A percentile compares a stretch with the other conserved stretches of the same genome.
Evolutionary conservation across 805 yeast genomes (phyloP).

Genomic region (Hanseniaspora thailandica): DNA sequence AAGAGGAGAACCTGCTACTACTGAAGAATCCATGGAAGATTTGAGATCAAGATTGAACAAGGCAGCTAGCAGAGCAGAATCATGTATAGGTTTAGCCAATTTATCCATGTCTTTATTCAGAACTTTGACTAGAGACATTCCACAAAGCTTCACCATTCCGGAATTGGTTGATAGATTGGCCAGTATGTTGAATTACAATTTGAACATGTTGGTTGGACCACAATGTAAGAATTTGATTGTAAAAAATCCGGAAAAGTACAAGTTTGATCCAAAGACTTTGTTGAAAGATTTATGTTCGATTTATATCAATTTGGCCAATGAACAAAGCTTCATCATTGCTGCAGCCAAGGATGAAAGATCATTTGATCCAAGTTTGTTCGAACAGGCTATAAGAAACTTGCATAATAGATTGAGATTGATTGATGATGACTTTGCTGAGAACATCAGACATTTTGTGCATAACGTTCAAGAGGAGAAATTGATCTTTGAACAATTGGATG

Average conservation of each 20-base stretch:
- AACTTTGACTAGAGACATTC: constrained; percentile 75
- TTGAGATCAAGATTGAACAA: constrained; percentile 42
- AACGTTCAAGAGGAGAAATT: constrained; percentile 51
- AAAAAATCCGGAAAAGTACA: constrained; percentile 65
- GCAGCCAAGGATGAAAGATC: constrained; percentile 91
- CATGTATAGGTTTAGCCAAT: constrained; percentile 71
- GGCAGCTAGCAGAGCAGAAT: constrained; percentile 66
- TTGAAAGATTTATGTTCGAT: constrained; percentile 61
- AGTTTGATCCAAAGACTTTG: constrained; percentile 67
- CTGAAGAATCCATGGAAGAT: constrained; percentile 51
- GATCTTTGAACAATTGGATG: constrained; percentile 68
- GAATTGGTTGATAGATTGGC: constrained; percentile 92
- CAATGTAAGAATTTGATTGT: constrained; percentile 83
- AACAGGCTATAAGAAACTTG: constrained; percentile 59
- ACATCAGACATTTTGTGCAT: constrained; percentile 45
- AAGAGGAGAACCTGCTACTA: constrained; percentile 25
- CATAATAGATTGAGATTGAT: constrained; percentile 42
- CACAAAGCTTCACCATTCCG: constrained; percentile 69
- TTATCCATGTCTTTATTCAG: constrained; percentile 71
- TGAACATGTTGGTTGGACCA: constrained; percentile 90
- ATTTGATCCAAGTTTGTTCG: constrained; percentile 53
- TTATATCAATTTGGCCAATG: constrained; percentile 56
- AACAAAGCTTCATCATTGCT: constrained; percentile 58
- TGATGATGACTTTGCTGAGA: constrained; percentile 41
- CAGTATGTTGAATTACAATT: constrained; percentile 87